phyloP scores from a whole-genome alignment of 2,329 filamentous ascomycete species.

The Scedosporium minutisporum region DNA sequence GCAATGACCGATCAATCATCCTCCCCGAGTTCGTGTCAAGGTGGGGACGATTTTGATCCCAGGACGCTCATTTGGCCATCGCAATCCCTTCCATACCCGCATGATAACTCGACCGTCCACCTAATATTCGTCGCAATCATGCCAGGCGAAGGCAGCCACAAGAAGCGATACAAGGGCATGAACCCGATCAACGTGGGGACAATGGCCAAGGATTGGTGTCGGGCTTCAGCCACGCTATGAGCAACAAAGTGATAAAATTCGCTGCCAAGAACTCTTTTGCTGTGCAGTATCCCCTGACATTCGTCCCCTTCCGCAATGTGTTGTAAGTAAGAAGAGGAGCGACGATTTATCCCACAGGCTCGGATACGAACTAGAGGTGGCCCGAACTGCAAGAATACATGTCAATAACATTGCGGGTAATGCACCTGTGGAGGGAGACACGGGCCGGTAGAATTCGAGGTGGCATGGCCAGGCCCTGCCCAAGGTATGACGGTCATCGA shows the following conservation, averaged over 20 bases:
- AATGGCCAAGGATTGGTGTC: not conserved
- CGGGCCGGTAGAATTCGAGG: not conserved
- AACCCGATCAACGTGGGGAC: not conserved
- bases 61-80: too few species aligned
- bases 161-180: not conserved
- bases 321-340: too few species aligned
- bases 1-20: too few species aligned
- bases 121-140: too few species aligned
- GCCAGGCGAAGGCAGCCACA: not conserved
- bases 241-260: not conserved
- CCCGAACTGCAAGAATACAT: too few species aligned
- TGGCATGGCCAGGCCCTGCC: not conserved
- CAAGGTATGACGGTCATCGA: not conserved
- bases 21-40: too few species aligned
- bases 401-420: not conserved
- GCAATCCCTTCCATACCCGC: not conserved
- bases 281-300: not conserved
- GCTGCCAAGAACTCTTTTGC: not conserved
- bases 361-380: too few species aligned
- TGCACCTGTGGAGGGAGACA: not conserved
- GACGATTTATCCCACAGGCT: too few species aligned
- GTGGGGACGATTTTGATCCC: too few species aligned
- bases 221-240: not conserved
- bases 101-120: not conserved
- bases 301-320: too few species aligned